Evolutionary conservation across 441 rosid species (phyloP).

Genomic region (Jatropha multifida): DNA sequence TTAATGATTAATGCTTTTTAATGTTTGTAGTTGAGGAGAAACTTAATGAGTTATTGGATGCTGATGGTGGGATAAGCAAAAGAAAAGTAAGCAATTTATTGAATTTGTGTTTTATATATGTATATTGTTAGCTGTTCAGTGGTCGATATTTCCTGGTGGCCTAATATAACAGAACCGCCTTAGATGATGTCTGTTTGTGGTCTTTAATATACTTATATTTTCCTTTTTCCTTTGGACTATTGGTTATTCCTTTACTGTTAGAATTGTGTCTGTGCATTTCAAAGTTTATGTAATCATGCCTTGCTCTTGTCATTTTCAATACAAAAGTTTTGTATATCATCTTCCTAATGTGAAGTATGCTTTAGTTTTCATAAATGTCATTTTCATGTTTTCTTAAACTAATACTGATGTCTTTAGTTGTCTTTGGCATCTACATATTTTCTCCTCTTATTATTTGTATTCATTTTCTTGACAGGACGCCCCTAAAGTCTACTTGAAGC

Average conservation of each 20-base stretch:
- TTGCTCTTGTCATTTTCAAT: constrained; percentile 4
- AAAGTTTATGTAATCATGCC: constrained; percentile 1
- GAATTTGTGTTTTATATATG: neutral
- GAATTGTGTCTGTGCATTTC: neutral
- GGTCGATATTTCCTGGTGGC: neutral
- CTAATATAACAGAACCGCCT: neutral
- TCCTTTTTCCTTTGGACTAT: neutral
- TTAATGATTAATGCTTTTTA: constrained; percentile 20
- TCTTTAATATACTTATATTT: neutral
- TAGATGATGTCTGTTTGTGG: neutral
- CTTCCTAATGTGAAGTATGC: constrained; percentile 4
- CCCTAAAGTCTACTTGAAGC: constrained; percentile 90
- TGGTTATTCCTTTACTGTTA: neutral
- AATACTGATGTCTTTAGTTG: neutral
- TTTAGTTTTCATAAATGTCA: neutral
- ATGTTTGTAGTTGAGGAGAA: constrained; percentile 85
- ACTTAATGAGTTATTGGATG: constrained; percentile 93
- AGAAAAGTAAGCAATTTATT: constrained; percentile 64
- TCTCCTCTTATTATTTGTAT: neutral
- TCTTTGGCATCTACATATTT: neutral
- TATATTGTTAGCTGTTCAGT: constrained; percentile 1
- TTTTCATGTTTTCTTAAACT: neutral
- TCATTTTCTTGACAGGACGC: constrained; percentile 63
- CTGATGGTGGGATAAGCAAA: constrained; percentile 91
- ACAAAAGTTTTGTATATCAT: neutral